Conservation (phyloP, 1,139 yeast species). For the Taphrina deformans region DNA sequence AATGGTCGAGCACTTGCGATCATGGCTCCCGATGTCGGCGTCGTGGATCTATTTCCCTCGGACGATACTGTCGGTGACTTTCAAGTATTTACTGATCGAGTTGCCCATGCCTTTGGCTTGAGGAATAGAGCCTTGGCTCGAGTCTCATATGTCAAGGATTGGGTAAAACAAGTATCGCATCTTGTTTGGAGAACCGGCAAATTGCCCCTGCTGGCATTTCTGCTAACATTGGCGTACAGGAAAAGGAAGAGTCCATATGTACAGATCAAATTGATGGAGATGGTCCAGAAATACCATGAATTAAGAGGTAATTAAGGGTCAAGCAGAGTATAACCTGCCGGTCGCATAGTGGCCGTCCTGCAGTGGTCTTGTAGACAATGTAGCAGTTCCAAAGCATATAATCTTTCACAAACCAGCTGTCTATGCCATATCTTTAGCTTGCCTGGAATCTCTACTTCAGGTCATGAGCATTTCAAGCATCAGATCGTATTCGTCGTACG, state of each 20-base stretch:
- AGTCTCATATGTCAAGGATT: slow-evolving; percentile 2
- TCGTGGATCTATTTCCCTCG: slow-evolving; percentile 16
- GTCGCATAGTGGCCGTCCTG: no score
- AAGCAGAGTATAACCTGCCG: no score
- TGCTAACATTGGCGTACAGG: not conserved
- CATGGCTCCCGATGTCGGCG: slow-evolving; percentile 19
- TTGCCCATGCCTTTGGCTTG: slow-evolving; percentile 8
- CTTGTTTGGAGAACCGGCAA: slow-evolving; percentile 12
- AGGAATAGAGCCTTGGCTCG: not conserved
- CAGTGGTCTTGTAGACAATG: no score
- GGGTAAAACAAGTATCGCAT: slow-evolving; percentile 4
- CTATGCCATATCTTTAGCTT: no score
- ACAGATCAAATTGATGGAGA: slow-evolving; percentile 17
- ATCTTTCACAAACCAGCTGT: no score
- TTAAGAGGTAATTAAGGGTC: not conserved
- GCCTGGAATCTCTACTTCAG: no score
- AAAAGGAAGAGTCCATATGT: slow-evolving; percentile 12
- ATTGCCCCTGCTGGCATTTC: slow-evolving; percentile 6
- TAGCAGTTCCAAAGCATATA: no score
- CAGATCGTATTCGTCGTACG: not conserved
- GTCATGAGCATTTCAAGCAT: no score
- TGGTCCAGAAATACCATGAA: slow-evolving; percentile 14
- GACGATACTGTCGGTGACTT: slow-evolving; percentile 24
- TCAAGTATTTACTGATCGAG: slow-evolving; percentile 25
- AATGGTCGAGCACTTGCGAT: slow-evolving; percentile 27